Conservation (phyloP, 1,284 basidiomycete genomes). For the Tylopilus microsporus region DNA sequence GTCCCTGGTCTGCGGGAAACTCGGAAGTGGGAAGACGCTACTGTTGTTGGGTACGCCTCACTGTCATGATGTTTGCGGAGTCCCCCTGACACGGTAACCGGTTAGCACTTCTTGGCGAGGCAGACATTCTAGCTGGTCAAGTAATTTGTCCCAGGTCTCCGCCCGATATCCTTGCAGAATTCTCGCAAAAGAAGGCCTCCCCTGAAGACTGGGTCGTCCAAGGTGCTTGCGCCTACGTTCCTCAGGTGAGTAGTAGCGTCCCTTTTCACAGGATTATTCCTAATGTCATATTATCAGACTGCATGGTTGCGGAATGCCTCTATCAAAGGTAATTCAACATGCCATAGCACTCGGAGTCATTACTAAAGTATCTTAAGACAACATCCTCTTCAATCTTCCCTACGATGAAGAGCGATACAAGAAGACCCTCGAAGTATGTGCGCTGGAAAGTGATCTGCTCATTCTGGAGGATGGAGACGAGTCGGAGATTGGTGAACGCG, state of each 20-base stretch:
- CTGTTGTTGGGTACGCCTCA: conserved; percentile 56
- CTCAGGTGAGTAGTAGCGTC: conserved; percentile 56
- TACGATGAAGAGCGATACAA: conserved; percentile 73
- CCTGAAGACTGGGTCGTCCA: conserved; percentile 71
- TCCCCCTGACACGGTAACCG: conserved; percentile 14
- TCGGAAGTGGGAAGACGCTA: conserved; percentile 81
- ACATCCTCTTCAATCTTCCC: conserved; percentile 87
- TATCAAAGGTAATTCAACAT: conserved; percentile 60
- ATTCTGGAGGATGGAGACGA: conserved; percentile 94
- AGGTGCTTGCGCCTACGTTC: conserved; percentile 84
- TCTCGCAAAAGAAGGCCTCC: conserved; percentile 40
- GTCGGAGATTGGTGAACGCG: conserved; percentile 86
- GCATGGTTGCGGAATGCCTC: conserved; percentile 90
- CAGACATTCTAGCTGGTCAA: conserved; percentile 78
- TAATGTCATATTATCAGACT: conserved; percentile 32
- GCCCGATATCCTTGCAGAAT: conserved; percentile 66
- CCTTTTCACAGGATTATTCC: neutral
- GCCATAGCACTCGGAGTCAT: neutral
- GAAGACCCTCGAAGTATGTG: conserved; percentile 46
- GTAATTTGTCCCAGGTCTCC: conserved; percentile 78
- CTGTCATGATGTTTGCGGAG: neutral
- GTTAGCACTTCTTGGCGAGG: conserved; percentile 82
- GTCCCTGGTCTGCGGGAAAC: conserved; percentile 77
- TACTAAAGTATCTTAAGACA: conserved; percentile 49
- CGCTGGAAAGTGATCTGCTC: conserved; percentile 73